Conservation (phyloP, 2,329 filamentous ascomycete genomes). For the Xylaria sp. region DNA sequence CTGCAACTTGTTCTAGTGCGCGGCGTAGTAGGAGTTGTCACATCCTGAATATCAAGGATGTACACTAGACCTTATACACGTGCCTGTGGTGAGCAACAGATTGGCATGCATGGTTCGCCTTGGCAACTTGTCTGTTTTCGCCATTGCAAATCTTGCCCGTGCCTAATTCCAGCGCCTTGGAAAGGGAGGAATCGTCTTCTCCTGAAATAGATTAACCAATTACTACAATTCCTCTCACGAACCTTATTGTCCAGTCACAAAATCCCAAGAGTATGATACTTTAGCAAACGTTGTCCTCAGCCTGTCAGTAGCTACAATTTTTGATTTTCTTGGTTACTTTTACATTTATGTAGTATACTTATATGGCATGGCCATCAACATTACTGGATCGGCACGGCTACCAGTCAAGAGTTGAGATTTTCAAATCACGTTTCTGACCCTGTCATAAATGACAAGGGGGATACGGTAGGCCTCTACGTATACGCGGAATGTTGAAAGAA, state of each 20-base stretch:
- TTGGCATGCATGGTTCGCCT: constrained; percentile 10
- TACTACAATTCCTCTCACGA: neutral
- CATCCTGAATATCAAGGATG: too few relatives aligned
- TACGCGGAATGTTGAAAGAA: neutral
- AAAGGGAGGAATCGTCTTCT: constrained; percentile 16
- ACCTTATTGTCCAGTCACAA: neutral
- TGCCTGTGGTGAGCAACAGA: neutral
- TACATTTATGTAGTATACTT: too few relatives aligned
- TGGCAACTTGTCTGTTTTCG: neutral
- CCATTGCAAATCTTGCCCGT: constrained; percentile 15
- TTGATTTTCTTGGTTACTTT: neutral
- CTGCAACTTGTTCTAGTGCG: too few relatives aligned
- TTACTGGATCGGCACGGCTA: too few relatives aligned
- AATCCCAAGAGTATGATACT: neutral
- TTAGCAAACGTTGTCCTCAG: neutral
- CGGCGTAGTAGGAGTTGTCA: too few relatives aligned
- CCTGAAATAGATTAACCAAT: constrained; percentile 17
- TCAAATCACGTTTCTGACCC: constrained; percentile 10
- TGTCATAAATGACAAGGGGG: constrained; percentile 23
- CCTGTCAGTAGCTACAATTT: neutral
- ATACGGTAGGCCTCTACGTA: neutral
- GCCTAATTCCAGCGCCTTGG: constrained; percentile 5
- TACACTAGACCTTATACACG: too few relatives aligned
- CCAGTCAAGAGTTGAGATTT: constrained; percentile 1
- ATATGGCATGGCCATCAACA: too few relatives aligned